Evolutionary conservation across 2,329 filamentous ascomycete species (phyloP).

Genomic region (Chaetomium sp.): DNA sequence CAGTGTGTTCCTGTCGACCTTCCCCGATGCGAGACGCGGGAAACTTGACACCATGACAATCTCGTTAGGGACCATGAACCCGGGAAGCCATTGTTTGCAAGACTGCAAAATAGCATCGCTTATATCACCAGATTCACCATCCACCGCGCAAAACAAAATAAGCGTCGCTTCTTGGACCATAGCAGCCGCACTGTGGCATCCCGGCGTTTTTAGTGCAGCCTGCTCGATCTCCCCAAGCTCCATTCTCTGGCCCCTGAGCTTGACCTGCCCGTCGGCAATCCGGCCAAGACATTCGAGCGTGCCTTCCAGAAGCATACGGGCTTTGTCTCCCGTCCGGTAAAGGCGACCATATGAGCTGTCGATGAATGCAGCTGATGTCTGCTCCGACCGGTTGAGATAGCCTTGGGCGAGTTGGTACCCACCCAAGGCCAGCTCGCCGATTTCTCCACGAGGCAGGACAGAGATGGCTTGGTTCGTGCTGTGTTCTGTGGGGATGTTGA

Average conservation of each 20-base stretch:
- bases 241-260: slow-evolving; percentile 75
- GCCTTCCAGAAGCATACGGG: slow-evolving; percentile 59
- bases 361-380: slow-evolving; percentile 68
- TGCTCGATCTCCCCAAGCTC: slow-evolving; percentile 76
- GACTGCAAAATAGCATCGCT: slow-evolving; percentile 44
- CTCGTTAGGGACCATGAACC: slow-evolving; percentile 77
- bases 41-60: slow-evolving; percentile 58
- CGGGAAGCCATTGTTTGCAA: slow-evolving; percentile 70
- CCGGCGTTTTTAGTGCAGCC: slow-evolving; percentile 52
- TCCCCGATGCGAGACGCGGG: slow-evolving; percentile 74
- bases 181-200: slow-evolving; percentile 60
- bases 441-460: slow-evolving; percentile 57
- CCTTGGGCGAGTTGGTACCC: slow-evolving; percentile 72
- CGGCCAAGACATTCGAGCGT: slow-evolving; percentile 78
- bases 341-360: slow-evolving; percentile 59
- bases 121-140: slow-evolving; percentile 29
- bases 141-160: slow-evolving; percentile 66
- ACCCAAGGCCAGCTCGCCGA: slow-evolving; percentile 76
- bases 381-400: slow-evolving; percentile 74
- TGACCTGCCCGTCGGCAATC: slow-evolving; percentile 74
- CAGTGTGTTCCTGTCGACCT: slow-evolving; percentile 65
- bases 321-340: slow-evolving; percentile 83
- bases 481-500: slow-evolving; percentile 40
- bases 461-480: slow-evolving; percentile 31
- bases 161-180: slow-evolving; percentile 61